Percentiles rank a stretch among this genome's conserved stretches.
Conservation (phyloP, 495 filamentous ascomycete species). For the Hypomontagnella monticulosa region DNA sequence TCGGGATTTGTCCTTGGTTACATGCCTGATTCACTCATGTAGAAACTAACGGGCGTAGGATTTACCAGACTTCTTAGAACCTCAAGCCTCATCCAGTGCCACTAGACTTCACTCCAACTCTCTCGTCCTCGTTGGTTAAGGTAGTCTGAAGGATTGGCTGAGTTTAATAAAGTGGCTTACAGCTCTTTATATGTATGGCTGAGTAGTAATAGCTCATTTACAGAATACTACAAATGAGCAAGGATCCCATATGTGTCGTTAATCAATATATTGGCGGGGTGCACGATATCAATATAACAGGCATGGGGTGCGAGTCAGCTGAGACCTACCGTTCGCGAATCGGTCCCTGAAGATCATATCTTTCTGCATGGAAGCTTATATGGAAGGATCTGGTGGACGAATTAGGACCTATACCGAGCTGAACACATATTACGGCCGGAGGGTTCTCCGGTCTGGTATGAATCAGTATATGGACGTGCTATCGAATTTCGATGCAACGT, state of each 20-base stretch:
- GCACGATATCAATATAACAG: not conserved
- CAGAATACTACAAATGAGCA: not conserved
- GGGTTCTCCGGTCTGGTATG: not conserved
- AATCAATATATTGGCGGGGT: conserved; percentile 13
- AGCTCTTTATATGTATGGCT: not conserved
- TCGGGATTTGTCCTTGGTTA: too few relatives aligned
- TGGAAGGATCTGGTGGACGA: too few relatives aligned
- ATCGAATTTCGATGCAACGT: not conserved
- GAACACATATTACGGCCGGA: not conserved
- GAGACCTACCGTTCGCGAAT: not conserved
- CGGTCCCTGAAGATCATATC: conserved; percentile 19
- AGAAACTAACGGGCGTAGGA: too few relatives aligned
- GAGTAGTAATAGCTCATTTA: too few relatives aligned
- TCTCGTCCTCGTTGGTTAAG: too few relatives aligned
- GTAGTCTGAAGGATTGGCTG: not conserved
- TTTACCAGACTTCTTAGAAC: too few relatives aligned
- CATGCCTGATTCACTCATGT: too few relatives aligned
- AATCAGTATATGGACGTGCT: too few relatives aligned
- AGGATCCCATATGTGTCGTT: not conserved
- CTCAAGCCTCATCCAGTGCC: too few relatives aligned
- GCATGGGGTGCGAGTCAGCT: not conserved
- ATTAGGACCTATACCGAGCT: too few relatives aligned
- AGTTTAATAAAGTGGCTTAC: not conserved
- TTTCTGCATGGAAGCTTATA: not conserved
- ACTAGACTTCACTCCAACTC: too few relatives aligned